phyloP scores from a whole-genome alignment of 441 rosid species.

The Arabidopsis lyrata region DNA sequence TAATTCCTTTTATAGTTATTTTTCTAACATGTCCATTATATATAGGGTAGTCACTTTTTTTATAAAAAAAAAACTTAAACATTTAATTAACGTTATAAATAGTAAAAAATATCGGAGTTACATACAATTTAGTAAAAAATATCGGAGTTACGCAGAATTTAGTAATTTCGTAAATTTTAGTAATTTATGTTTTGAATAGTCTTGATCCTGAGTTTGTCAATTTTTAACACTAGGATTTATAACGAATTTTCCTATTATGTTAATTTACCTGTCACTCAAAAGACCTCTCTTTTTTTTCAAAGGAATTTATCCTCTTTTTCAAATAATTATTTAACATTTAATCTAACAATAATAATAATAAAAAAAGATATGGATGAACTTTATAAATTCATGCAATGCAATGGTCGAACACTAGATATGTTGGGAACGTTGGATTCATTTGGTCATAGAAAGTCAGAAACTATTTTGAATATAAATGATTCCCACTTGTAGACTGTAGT shows the following conservation, averaged over 20 bases:
- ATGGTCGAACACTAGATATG: conserved; percentile 44
- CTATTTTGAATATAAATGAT: conserved; percentile 5
- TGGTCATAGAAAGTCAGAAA: conserved; percentile 38
- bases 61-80: not conserved
- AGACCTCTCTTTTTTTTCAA: too few relatives aligned
- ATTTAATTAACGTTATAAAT: not conserved
- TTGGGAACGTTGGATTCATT: conserved; percentile 33
- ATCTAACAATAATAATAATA: not conserved
- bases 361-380: not conserved
- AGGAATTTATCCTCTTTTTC: not conserved
- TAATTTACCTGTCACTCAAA: conserved; percentile 35
- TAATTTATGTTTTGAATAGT: too few relatives aligned
- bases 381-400: conserved; percentile 33
- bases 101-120: too few relatives aligned
- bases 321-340: not conserved
- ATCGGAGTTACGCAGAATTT: too few relatives aligned
- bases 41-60: not conserved
- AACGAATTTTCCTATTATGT: conserved; percentile 37
- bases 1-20: not conserved
- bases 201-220: conserved; percentile 33
- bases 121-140: too few relatives aligned
- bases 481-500: conserved; percentile 24
- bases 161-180: too few relatives aligned
- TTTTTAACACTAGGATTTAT: conserved; percentile 20
- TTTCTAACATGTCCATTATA: not conserved